Base-by-base conservation (phyloP, 148 eudicot species). In the Camellia japonica region DNA sequence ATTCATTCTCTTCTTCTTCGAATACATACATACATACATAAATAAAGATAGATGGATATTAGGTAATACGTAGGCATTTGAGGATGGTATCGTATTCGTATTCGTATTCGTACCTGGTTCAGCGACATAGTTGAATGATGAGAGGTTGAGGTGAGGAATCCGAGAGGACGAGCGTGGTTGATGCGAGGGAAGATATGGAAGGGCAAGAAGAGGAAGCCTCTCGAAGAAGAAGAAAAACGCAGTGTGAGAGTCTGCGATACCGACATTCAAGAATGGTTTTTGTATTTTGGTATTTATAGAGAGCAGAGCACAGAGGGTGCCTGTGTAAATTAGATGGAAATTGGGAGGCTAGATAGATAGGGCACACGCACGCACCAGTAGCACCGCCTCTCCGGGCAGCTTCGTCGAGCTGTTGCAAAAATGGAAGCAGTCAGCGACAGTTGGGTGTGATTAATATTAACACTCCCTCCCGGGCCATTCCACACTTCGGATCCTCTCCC, bases 251-350 rank as follows among this genome's bases (percentile, higher is more conserved):
- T 59, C 13, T 71, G 86, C 63, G 87, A 80, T 4, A 80, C 81
- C 68, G 84, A 81, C 89, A 89, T 86, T 81, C 86, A 88, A 78
- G 70, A 30, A 30, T 30, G 38, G 38, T 1, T 30, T 30, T 30
- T 30, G 1, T 30, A 30, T 30, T 30, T 30, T 30, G 38, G 38
- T 30, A 30, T 30, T 30, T 30, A 30, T 30, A 30, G 38, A 30
- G 38, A 30, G 38, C 38, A 30, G 38, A 30, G 38, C 38, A 30
- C 38, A 30, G 38, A 30, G 38, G 38, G 38, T 30, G 38, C 38
- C 38, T 30, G 38, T 30, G 38, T 30, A 30, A 30, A 30, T 49
- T 71, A 71, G 74, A 19, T 2, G 75, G n/a, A 49, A 19, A 71
- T 18, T 38, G 14, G 16, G 11, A 5, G 60, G 3, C 51, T n/a